phyloP scores from a whole-genome alignment of 352 stramenopile species.

The Pythium plurisporium region DNA sequence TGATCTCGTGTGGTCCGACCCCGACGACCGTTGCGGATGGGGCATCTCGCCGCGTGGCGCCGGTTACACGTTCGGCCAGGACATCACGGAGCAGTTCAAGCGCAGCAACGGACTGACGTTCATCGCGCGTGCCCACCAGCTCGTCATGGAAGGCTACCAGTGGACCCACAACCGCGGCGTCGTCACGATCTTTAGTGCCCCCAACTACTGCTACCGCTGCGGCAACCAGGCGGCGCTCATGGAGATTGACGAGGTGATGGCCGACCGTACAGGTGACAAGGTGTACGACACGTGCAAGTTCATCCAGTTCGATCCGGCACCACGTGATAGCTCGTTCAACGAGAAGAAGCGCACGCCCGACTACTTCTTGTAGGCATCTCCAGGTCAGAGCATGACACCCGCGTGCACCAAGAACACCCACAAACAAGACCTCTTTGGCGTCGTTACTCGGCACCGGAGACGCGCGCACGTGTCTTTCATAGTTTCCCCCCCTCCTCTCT shows the following conservation, averaged over 20 bases:
- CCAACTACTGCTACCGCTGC: conserved; percentile 99
- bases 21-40: conserved; percentile 93
- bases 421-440: too few species aligned
- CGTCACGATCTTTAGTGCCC: conserved; percentile 98
- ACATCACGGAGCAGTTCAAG: conserved; percentile 93
- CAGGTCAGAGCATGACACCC: too few species aligned
- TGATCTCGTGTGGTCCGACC: conserved; percentile 97
- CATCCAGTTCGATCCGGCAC: conserved; percentile 95
- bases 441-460: too few species aligned
- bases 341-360: conserved; percentile 92
- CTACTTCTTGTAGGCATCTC: conserved; percentile 92
- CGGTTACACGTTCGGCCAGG: conserved; percentile 91
- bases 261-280: conserved; percentile 85
- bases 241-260: conserved; percentile 92
- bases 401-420: too few species aligned
- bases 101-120: conserved; percentile 91
- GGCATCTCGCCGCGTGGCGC: conserved; percentile 92
- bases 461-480: too few species aligned
- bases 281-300: conserved; percentile 95
- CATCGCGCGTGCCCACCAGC: conserved; percentile 92
- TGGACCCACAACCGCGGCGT: conserved; percentile 96
- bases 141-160: conserved; percentile 96
- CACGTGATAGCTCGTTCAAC: conserved; percentile 89
- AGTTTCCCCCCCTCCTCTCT: neutral
- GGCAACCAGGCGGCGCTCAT: conserved; percentile 98